Base-by-base conservation (phyloP, 306 rosid genomes). In the Pterocarpus macrocarpus region DNA sequence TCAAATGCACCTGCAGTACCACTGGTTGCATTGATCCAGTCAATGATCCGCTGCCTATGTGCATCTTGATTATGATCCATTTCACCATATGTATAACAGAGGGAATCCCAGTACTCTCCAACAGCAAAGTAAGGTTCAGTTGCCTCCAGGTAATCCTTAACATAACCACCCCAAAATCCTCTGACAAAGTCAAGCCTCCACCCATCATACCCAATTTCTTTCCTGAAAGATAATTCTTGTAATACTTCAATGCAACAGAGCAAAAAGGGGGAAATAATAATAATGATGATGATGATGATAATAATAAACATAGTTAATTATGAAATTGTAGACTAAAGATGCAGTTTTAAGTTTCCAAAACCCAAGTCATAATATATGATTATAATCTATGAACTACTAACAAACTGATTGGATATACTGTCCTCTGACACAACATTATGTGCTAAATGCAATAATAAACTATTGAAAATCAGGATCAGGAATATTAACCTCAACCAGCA, bases 131-230 rank as follows among this genome's bases (percentile, higher is more conserved):
- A 87, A 32, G 99, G 99, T 81, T 90, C 89, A 63, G 71, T 96
- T 75, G 97, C 90, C 41, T 92, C 92, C 49, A 96, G 22, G 87
- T 96, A 96, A 85, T 96, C 97, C 89, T 90, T 94, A 58, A 96
- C 92, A 83, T 96, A 96, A 76, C 99, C 99, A 76, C 99, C 99
- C 99, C 99, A 96, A 88, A 96, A 96, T 68, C 99, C 99, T 85
- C 98, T 77, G 17, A 81, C 97, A 89, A 92, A 96, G 91, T 96
- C 99, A 81, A 96, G 99, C 89, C 99, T 88, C 99, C 99, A 96
- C 65, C 99, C 99, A 73, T 92, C 98, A 72, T 90, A 96, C 69
- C 99, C 99, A 50, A 96, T 90, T 83, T 96, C 99, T 33, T 93
- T 12, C 91, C 99, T 95, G 92, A 73, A 56, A 44, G 13, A 58